Conservation (phyloP, 768 basidiomycete genomes). For the Rhizopogon roseolus region DNA sequence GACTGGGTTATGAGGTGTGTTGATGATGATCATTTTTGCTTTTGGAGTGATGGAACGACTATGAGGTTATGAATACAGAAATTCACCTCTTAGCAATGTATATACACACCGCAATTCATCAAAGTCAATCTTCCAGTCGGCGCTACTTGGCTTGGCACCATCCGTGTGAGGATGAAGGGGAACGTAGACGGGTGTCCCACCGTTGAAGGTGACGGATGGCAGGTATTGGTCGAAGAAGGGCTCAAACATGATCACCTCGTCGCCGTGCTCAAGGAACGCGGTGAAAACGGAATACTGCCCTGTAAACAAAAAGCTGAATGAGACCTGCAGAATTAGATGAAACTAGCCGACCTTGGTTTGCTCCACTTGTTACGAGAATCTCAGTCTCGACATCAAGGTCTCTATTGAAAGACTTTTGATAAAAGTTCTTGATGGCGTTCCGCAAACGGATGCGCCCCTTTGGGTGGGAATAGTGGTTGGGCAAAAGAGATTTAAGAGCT, state of each 20-base stretch:
- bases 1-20: conserved; percentile 97
- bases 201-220: conserved; percentile 90
- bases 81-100: neutral
- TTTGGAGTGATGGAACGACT: conserved; percentile 82
- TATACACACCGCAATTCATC: conserved; percentile 71
- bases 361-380: conserved; percentile 93
- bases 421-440: conserved; percentile 80
- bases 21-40: conserved; percentile 92
- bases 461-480: conserved; percentile 90
- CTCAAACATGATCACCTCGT: conserved; percentile 98
- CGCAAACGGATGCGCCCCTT: conserved; percentile 85
- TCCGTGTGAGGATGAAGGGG: conserved; percentile 84
- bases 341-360: conserved; percentile 75
- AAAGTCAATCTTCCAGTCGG: conserved; percentile 88
- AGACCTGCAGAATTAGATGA: neutral
- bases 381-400: conserved; percentile 80
- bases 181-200: conserved; percentile 89
- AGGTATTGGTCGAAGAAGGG: conserved; percentile 98
- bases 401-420: conserved; percentile 62
- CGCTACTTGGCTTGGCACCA: conserved; percentile 46
- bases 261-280: conserved; percentile 87
- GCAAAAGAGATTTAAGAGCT: conserved; percentile 55
- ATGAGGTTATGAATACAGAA: neutral
- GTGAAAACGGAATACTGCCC: conserved; percentile 93
- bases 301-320: conserved; percentile 23